phyloP scores from a whole-genome alignment of 345 rosid species.

The Nasturtium officinale region DNA sequence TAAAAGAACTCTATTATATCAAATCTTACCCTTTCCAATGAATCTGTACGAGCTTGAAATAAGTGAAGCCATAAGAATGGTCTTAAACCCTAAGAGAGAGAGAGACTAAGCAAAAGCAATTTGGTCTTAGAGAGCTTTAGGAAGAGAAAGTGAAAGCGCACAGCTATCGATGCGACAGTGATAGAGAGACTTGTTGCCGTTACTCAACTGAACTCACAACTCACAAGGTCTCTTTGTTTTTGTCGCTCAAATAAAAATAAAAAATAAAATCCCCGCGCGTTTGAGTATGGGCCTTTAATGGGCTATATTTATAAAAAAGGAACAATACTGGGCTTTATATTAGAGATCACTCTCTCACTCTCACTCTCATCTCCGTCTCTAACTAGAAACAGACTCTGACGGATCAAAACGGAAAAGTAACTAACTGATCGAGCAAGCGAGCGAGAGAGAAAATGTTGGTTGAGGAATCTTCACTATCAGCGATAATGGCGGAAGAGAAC shows the following conservation, averaged over 20 bases:
- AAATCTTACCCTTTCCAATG: slow-evolving; percentile 25
- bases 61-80: slow-evolving; percentile 30
- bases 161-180: slow-evolving; percentile 22
- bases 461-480: slow-evolving; percentile 11
- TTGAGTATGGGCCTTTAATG: slow-evolving; percentile 12
- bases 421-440: slow-evolving; percentile 11
- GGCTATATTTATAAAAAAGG: not conserved
- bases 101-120: not conserved
- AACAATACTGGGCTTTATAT: slow-evolving; percentile 14
- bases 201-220: no score
- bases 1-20: not conserved
- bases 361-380: slow-evolving; percentile 8
- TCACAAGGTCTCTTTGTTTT: slow-evolving; percentile 27
- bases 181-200: slow-evolving; percentile 35
- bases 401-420: slow-evolving; percentile 35
- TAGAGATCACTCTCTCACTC: not conserved
- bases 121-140: not conserved
- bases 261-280: slow-evolving; percentile 16
- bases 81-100: slow-evolving; percentile 36
- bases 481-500: slow-evolving; percentile 33
- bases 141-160: slow-evolving; percentile 20
- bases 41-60: slow-evolving; percentile 24
- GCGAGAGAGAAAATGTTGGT: slow-evolving; percentile 28
- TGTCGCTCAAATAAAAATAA: slow-evolving; percentile 2
- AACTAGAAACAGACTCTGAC: slow-evolving; percentile 8